These are phyloP conservation scores for Aspergillus bombycis DNA, from an alignment of 2,329 filamentous ascomycete genomes.

Conservation along the genomic window DNA sequence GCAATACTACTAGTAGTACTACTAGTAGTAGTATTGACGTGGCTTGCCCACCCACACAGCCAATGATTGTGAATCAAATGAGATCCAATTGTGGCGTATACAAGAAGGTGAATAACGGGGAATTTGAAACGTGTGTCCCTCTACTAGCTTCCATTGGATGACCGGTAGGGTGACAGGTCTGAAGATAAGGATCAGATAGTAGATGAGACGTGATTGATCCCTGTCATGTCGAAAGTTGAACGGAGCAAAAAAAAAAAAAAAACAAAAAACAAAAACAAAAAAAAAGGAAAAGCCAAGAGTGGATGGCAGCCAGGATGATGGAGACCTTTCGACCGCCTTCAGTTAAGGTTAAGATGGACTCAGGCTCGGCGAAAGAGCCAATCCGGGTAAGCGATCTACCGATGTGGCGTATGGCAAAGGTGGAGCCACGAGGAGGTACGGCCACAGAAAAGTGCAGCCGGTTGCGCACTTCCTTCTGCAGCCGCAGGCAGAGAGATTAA, in stretches of 20 bases:
- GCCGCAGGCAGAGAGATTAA: no score
- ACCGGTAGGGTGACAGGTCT: neutral
- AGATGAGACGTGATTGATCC: neutral
- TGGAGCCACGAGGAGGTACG: neutral
- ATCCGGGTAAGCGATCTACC: neutral
- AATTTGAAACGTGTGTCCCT: neutral
- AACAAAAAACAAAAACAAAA: no score
- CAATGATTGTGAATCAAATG: neutral
- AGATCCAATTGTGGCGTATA: neutral
- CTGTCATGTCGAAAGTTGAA: neutral
- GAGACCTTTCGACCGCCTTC: neutral
- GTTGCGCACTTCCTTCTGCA: conserved; percentile 1
- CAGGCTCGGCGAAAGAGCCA: neutral
- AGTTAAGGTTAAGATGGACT: neutral
- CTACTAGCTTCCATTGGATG: neutral
- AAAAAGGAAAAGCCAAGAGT: neutral
- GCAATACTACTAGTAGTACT: no score
- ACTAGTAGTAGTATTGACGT: neutral
- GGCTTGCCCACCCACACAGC: neutral
- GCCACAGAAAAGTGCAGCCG: neutral
- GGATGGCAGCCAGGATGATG: neutral
- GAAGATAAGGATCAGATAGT: neutral
- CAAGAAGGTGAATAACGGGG: neutral
- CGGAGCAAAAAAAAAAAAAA: neutral
- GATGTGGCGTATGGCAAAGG: neutral